A percentile compares a stretch with the other conserved stretches of the same genome.
Evolutionary conservation across 371 early-diverging fungal genomes (phyloP).

Genomic region (Mycotypha africana): DNA sequence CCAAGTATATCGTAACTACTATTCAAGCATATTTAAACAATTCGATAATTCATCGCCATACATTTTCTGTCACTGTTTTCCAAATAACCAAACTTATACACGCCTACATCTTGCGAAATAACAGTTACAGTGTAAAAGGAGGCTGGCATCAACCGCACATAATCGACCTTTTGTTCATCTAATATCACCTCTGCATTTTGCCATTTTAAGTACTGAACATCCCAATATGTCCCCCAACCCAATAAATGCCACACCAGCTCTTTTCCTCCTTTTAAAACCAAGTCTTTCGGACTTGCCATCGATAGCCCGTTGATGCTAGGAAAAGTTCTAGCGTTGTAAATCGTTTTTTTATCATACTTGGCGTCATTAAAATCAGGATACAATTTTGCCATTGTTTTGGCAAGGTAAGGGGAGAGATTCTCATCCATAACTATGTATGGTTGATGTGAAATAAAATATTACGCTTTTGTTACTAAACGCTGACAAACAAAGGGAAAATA

Average conservation of each 20-base stretch:
- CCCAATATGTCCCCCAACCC: conserved; percentile 38
- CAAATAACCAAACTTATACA: conserved; percentile 4
- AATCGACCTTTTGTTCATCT: conserved; percentile 1
- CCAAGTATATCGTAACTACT: too few relatives aligned
- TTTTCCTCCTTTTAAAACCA: conserved; percentile 14
- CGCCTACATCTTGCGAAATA: not conserved
- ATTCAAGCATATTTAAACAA: too few relatives aligned
- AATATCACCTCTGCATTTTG: conserved; percentile 10
- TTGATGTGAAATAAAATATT: too few relatives aligned
- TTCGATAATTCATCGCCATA: conserved; percentile 3
- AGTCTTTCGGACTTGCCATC: conserved; percentile 18
- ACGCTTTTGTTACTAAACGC: too few relatives aligned
- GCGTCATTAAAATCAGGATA: conserved; percentile 1
- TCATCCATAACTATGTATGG: conserved; percentile 39
- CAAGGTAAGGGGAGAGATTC: conserved; percentile 30
- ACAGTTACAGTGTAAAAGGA: conserved; percentile 26
- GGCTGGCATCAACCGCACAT: conserved; percentile 33
- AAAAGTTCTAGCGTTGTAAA: conserved; percentile 19
- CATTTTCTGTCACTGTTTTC: not conserved
- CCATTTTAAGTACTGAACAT: conserved; percentile 29
- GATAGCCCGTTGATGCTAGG: conserved; percentile 32
- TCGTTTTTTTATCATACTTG: not conserved
- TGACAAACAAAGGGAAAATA: too few relatives aligned
- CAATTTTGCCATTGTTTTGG: conserved; percentile 16
- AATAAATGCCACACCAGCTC: conserved; percentile 30